Percentiles rank a stretch among this genome's conserved stretches.
phyloP scores from a whole-genome alignment of 148 eudicot species.

The Cornus florida region DNA sequence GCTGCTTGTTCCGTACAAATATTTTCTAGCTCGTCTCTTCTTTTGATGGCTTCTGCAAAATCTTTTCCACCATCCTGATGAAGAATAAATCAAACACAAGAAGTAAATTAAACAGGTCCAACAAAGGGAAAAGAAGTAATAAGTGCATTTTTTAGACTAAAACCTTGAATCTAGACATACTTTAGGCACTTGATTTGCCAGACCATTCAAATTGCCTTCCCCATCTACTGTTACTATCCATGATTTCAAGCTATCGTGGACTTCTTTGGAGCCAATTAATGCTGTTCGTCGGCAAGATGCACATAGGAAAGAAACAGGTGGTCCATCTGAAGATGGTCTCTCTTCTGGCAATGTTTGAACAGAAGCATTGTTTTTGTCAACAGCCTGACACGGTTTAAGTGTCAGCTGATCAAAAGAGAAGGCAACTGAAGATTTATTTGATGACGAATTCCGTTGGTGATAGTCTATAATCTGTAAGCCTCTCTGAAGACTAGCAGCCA shows the following conservation, averaged over 20 bases:
- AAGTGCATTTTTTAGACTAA: background rate
- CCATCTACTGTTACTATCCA: constrained; percentile 28
- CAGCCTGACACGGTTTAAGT: constrained; percentile 63
- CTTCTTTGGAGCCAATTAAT: constrained; percentile 28
- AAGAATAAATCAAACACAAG: constrained; percentile 2
- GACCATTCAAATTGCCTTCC: constrained; percentile 15
- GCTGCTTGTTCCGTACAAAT: constrained; percentile 73
- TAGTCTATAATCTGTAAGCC: constrained; percentile 80
- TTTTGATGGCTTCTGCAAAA: constrained; percentile 34
- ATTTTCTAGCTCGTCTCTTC: constrained; percentile 58
- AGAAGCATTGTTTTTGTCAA: constrained; percentile 63
- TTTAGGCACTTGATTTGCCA: constrained; percentile 14
- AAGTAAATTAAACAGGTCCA: background rate
- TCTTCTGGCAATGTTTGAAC: constrained; percentile 50
- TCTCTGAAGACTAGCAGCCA: constrained; percentile 88
- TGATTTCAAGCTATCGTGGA: constrained; percentile 42
- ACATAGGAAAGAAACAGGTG: constrained; percentile 50
- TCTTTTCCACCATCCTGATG: constrained; percentile 42
- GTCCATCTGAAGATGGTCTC: constrained; percentile 29
- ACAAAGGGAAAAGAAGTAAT: background rate
- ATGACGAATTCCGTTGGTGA: constrained; percentile 63
- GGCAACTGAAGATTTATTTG: constrained; percentile 58
- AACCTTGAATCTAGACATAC: constrained; percentile 12
- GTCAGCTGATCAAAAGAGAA: constrained; percentile 92
- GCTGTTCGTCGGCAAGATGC: constrained; percentile 49